These are phyloP conservation scores for Houttuynia cordata DNA, from an alignment of 164 flowering plant genomes.

Conservation along the genomic window DNA sequence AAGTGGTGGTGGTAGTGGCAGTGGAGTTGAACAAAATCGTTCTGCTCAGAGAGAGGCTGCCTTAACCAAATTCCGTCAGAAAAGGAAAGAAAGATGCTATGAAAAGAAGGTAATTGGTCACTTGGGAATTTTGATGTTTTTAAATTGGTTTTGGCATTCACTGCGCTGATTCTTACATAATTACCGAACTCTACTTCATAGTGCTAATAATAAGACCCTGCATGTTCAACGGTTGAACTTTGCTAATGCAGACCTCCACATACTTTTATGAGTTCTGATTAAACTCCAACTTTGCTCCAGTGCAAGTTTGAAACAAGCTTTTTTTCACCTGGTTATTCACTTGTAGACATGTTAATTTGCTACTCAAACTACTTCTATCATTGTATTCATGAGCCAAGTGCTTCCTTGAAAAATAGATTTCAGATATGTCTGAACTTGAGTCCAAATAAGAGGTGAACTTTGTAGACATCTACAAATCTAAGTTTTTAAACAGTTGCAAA, in stretches of 20 bases:
- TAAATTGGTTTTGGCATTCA: conserved; percentile 1
- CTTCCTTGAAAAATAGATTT: too few relatives aligned
- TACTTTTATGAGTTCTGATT: too few relatives aligned
- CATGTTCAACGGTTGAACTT: background rate
- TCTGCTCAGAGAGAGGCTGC: conserved; percentile 69
- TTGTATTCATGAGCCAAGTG: background rate
- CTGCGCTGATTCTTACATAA: background rate
- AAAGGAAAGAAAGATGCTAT: conserved; percentile 75
- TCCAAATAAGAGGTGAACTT: too few relatives aligned
- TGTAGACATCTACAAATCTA: too few relatives aligned
- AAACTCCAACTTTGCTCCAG: too few relatives aligned
- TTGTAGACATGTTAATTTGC: background rate
- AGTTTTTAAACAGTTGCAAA: background rate
- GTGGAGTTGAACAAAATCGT: conserved; percentile 37
- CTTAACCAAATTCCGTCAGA: conserved; percentile 66
- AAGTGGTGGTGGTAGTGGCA: too few relatives aligned
- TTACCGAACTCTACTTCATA: background rate
- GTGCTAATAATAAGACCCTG: background rate
- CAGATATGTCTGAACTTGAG: too few relatives aligned
- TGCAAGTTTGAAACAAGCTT: too few relatives aligned
- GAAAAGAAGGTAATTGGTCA: conserved; percentile 51
- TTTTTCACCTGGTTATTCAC: background rate
- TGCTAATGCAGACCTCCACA: background rate
- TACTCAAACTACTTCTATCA: background rate
- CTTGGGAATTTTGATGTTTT: background rate